Base-by-base conservation (phyloP, 768 basidiomycete species). In the Boletus tomentosulus region DNA sequence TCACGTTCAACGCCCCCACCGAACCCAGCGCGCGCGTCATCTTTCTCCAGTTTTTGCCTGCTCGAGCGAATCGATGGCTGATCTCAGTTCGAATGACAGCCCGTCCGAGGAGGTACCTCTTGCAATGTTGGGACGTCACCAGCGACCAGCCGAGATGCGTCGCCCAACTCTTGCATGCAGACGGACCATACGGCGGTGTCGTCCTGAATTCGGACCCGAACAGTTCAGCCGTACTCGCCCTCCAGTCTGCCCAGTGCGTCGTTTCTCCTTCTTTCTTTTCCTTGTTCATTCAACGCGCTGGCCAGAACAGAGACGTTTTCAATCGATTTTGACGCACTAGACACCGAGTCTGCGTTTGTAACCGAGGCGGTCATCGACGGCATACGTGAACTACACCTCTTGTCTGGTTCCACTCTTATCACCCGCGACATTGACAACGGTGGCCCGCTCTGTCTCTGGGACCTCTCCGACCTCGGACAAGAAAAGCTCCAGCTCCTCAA, bases 111-210 rank as follows among this genome's bases (percentile, higher is more conserved):
- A 45, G 56, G 12, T 76, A 73, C 28, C 66, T 66, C 24, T 51
- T 86, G 27, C 80, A 82, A 37, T 83, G 83, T 58, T 86, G 85
- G 85, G 80, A 86, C 57, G 43, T 84, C 9, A 46, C 62, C 0
- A 10, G 51, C 11, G 49, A 60, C 3, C 55, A 65, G 0, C 74
- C 78, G 0, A 57, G 47, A 8, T 81, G 77, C 56, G 61, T 82
- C 33, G 83, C 82, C 1, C 61, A 68, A 6, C 72, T 74, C 47
- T 52, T 15, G 1, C 68, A 61, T 58, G 60, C 50, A 31, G 67
- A 74, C 5, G n/a, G n/a, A n/a, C 70, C 68, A 11, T 73, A 78
- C 39, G 66, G 73, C n/a, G 75, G 77, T 10, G 65, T 80, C 57
- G 71, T 73, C 6, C 66, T 83, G 38, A 85, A 84, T 53, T 70